Base-by-base conservation (phyloP, 1,284 basidiomycete species). In the Xanthoconium separans region DNA sequence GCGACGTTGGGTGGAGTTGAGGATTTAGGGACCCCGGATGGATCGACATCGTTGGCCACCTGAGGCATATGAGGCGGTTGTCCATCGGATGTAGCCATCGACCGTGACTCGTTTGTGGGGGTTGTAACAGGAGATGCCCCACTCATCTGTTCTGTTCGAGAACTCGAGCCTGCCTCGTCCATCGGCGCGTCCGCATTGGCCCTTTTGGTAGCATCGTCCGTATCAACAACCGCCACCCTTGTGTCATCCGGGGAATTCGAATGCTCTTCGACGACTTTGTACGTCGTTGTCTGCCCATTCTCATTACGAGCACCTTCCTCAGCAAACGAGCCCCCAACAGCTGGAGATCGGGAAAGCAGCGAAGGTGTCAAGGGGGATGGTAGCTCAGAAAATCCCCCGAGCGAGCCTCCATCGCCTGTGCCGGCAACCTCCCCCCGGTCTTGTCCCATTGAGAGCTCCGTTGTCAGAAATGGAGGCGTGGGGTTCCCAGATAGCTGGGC, bases 321-420 rank as follows among this genome's bases (percentile, higher is more conserved):
- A 3, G 9, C n/a, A 40, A 34, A 16, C 34, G 37, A 37, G 13
- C 29, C 5, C 22, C 34, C 46, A 10, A 11, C 20, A 27, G 7
- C 42, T 3, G 30, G 6, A 2, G 7, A 34, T 7, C 56, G 51
- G 9, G 47, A 54, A 36, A 31, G 42, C 22, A 43, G 9, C 0
- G 53, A 37, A 6, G 61, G 54, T 5, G 54, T 63, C 41, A 45
- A 24, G 18, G 51, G 47, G 4, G 46, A 48, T 12, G 40, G 33
- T 6, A 18, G 22, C 30, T 18, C 34, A 8, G 44, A 30, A 33
- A 34, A 2, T 12, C 10, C 22, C 40, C 20, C 30, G 2, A 42
- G 7, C 2, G 24, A 48, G 4, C 16, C 24, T 15, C 18, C 40
- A 16, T 3, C 15, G 9, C 15, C 13, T 2, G 18, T 10, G 18